Base-by-base conservation (phyloP, 257 asterid genomes). In the Solanum verrucosum region DNA sequence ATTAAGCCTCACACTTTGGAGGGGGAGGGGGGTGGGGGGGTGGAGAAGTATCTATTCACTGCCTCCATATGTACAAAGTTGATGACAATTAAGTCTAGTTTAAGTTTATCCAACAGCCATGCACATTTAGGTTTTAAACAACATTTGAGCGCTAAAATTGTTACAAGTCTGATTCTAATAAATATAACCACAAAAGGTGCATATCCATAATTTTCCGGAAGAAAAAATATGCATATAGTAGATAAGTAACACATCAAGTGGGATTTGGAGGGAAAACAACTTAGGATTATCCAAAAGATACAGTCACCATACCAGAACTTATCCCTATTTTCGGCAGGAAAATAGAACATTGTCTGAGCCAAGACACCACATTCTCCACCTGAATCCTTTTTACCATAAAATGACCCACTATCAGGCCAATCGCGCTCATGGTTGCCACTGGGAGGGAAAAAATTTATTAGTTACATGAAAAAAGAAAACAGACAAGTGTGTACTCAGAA, bases 361-460 rank as follows among this genome's bases (percentile, higher is more conserved):
- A 89, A 85, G 83, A 96, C 99, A 46, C 99, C 99, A 90, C 98
- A 96, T 89, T 96, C 99, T 90, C 99, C 99, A 29, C 99, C 99
- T 0, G 99, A 96, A 89, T 96, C 98, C 90, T 68, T 77, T 90
- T 20, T 93, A 52, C 90, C 94, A 35, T 96, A 96, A 88, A 96
- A 96, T 7, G 98, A 96, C 38, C 99, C 99, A 7, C 97, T 56
- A 9, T 89, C 96, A 75, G 99, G 99, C 99, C 99, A 96, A 90
- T 96, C 99, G 2, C 98, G 96, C 92, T 96, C 99, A 71, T 96
- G 99, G 92, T 96, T 96, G 88, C 99, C 99, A 67, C 99, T 96
- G 94, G 89, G 29, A 86, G 91, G 68, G 83, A 68, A 85, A 21
- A 25, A 83, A 83, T 9, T 73, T 65, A n/a, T 67, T 78, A 83